Conservation (phyloP, 441 rosid genomes). For the Gossypium gossypioides region DNA sequence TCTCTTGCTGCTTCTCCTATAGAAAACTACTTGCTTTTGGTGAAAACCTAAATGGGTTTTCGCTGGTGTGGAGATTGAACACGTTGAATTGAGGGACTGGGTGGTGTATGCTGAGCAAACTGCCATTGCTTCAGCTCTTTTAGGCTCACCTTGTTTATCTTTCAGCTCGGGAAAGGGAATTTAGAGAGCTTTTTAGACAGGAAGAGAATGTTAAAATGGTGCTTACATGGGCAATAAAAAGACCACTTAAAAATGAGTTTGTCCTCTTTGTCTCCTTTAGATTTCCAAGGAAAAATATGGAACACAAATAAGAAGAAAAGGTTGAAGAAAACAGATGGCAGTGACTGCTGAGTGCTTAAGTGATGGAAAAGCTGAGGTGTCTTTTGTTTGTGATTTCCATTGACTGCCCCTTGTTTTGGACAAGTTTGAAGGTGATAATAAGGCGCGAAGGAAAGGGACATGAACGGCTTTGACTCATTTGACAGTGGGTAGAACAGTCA, state of each 20-base stretch:
- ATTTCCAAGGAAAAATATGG: slow-evolving; percentile 15
- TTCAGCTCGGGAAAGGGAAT: neutral
- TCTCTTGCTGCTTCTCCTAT: slow-evolving; percentile 26
- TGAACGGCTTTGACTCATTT: neutral
- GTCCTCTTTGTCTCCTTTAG: slow-evolving; percentile 5
- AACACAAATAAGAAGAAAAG: slow-evolving; percentile 27
- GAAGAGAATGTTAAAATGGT: slow-evolving; percentile 1
- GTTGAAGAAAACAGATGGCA: slow-evolving; percentile 35
- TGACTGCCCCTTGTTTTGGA: slow-evolving; percentile 36
- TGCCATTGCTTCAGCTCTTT: slow-evolving; percentile 36
- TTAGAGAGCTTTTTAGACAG: neutral
- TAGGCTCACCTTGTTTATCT: neutral
- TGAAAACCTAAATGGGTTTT: slow-evolving; percentile 41
- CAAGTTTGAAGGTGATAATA: slow-evolving; percentile 30
- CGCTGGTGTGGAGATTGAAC: slow-evolving; percentile 48
- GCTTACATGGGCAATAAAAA: neutral
- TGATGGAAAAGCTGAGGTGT: slow-evolving; percentile 20
- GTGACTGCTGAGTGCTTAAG: slow-evolving; percentile 15
- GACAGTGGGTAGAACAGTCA: neutral
- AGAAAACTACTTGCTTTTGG: slow-evolving; percentile 45
- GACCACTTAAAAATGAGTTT: slow-evolving; percentile 15
- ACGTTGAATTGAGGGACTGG: slow-evolving; percentile 63
- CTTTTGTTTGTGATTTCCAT: slow-evolving; percentile 24
- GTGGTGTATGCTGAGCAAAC: slow-evolving; percentile 53
- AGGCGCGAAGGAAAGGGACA: slow-evolving; percentile 15